These are phyloP conservation scores for Parietaria judaica DNA, from an alignment of 306 rosid genomes.

Conservation along the genomic window DNA sequence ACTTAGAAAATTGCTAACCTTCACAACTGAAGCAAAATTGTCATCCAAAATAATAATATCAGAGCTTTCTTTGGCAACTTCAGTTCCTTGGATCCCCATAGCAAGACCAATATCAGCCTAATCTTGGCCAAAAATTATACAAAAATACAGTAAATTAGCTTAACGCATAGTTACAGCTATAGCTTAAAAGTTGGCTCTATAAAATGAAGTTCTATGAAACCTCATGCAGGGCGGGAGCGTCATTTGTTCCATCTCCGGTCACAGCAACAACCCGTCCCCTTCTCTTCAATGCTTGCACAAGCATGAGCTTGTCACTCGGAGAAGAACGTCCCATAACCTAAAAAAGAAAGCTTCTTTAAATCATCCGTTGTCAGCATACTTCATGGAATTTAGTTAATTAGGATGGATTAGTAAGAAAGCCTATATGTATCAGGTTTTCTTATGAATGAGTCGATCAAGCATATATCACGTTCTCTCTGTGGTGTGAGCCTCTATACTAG, in stretches of 20 bases:
- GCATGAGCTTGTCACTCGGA: conserved; percentile 84
- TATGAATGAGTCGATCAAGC: no score
- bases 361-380: neutral
- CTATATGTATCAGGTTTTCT: no score
- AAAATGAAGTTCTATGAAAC: conserved; percentile 21
- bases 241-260: conserved; percentile 92
- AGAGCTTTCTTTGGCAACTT: conserved; percentile 92
- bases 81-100: conserved; percentile 86
- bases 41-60: conserved; percentile 92
- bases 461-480: no score
- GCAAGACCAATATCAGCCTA: conserved; percentile 94
- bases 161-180: neutral
- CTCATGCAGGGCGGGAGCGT: conserved; percentile 94
- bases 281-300: conserved; percentile 85
- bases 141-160: neutral
- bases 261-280: conserved; percentile 78
- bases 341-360: neutral
- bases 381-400: neutral
- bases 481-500: no score
- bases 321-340: conserved; percentile 97
- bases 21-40: conserved; percentile 78
- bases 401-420: no score
- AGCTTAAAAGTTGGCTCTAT: neutral
- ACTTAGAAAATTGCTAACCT: conserved; percentile 35
- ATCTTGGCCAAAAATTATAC: conserved; percentile 1